Conservation (phyloP, 192 early-diverging fungal species). For the Diversispora epigaea region DNA sequence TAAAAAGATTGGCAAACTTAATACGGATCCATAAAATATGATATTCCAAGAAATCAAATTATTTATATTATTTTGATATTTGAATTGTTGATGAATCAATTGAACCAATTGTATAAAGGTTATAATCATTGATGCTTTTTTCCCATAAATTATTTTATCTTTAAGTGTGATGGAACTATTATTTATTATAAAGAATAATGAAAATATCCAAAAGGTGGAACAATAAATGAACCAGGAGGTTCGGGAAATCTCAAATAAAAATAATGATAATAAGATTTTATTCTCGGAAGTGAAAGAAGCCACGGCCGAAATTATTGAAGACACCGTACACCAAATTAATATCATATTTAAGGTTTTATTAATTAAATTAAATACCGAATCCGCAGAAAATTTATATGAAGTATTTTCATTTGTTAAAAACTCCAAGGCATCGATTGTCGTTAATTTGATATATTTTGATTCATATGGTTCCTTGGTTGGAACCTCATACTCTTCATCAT, state of each 20-base stretch:
- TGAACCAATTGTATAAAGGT: neutral
- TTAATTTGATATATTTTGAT: conserved; percentile 19
- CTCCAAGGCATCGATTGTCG: conserved; percentile 3
- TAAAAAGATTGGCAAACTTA: neutral
- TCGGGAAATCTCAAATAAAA: neutral
- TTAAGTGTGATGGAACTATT: neutral
- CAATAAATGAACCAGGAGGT: neutral
- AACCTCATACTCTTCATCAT: neutral
- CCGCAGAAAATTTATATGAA: neutral
- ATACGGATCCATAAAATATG: neutral
- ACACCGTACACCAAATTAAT: neutral
- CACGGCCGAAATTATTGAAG: neutral
- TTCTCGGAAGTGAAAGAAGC: neutral
- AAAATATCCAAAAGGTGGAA: neutral
- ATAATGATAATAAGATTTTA: neutral
- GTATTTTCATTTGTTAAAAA: neutral
- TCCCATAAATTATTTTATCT: neutral
- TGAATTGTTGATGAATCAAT: neutral
- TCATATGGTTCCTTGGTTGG: conserved; percentile 16
- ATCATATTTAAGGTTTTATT: neutral
- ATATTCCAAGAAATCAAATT: neutral
- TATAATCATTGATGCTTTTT: conserved; percentile 5
- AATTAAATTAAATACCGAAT: neutral
- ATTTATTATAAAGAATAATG: neutral
- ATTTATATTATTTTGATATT: too few species aligned